phyloP scores from a whole-genome alignment of 1,284 basidiomycete genomes.

The Apiotrichum sp. region DNA sequence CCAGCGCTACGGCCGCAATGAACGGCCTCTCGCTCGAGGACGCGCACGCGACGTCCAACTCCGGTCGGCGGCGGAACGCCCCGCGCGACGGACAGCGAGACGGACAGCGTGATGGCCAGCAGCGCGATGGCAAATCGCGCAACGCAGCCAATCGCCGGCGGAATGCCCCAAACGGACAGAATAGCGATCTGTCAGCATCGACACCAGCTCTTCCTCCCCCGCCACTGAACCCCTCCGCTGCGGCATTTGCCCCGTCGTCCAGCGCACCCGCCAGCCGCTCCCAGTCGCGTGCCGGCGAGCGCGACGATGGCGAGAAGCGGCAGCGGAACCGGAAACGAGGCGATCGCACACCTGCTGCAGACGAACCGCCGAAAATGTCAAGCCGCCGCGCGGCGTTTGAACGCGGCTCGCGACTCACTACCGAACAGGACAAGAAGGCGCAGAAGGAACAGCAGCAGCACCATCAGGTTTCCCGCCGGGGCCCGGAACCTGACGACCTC shows the following conservation, averaged over 20 bases:
- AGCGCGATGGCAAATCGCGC: no score
- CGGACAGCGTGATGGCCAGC: no score
- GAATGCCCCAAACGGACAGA: not conserved
- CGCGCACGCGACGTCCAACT: not conserved
- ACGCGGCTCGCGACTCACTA: slow-evolving; percentile 18
- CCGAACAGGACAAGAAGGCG: slow-evolving; percentile 4
- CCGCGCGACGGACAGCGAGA: not conserved
- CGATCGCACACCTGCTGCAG: not conserved
- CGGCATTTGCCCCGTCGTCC: not conserved
- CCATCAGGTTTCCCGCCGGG: not conserved
- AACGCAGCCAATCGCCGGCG: not conserved
- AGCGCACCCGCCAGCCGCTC: not conserved
- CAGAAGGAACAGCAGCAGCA: slow-evolving; percentile 19
- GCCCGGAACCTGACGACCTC: slow-evolving; percentile 40
- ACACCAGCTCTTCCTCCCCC: not conserved
- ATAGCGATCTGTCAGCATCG: not conserved
- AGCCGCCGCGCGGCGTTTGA: slow-evolving; percentile 37
- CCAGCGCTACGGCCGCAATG: not conserved
- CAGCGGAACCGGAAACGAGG: no score
- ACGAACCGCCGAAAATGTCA: slow-evolving; percentile 5
- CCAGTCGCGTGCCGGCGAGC: not conserved
- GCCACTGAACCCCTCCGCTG: slow-evolving; percentile 10
- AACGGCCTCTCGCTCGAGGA: not conserved
- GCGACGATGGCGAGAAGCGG: slow-evolving; percentile 3
- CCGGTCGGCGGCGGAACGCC: not conserved